Conservation (phyloP, 2,329 filamentous ascomycete genomes). For the Dactylella cylindrospora region DNA sequence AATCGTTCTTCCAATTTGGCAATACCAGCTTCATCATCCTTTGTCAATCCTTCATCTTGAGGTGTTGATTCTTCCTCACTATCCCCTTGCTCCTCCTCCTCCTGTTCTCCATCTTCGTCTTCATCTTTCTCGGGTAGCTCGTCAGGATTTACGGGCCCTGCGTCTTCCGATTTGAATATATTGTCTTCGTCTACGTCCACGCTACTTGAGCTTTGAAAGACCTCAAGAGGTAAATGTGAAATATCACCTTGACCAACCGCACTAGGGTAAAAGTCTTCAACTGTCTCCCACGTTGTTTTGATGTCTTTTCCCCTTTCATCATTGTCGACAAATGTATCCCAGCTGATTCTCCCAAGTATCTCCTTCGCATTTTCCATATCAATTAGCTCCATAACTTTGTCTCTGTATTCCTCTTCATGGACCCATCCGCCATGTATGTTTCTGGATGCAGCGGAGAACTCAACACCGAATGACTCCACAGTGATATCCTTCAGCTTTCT, state of each 20-base stretch:
- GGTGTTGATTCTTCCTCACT: slow-evolving; percentile 51
- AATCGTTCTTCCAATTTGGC: slow-evolving; percentile 22
- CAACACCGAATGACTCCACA: slow-evolving; percentile 71
- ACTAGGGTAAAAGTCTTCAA: slow-evolving; percentile 75
- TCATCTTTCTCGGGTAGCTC: slow-evolving; percentile 59
- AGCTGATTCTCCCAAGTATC: slow-evolving; percentile 57
- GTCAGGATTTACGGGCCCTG: slow-evolving; percentile 52
- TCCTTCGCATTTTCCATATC: slow-evolving; percentile 62
- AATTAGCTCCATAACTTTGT: slow-evolving; percentile 66
- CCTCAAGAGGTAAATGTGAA: slow-evolving; percentile 2
- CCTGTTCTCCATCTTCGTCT: slow-evolving; percentile 53
- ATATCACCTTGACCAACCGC: slow-evolving; percentile 1
- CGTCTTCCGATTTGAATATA: slow-evolving; percentile 14
- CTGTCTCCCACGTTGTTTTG: slow-evolving; percentile 77
- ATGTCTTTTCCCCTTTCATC: slow-evolving; percentile 61
- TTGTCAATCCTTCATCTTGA: slow-evolving; percentile 54
- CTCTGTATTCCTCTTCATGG: slow-evolving; percentile 79
- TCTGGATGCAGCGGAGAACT: slow-evolving; percentile 82
- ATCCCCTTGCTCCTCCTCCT: slow-evolving; percentile 30
- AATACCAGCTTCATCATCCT: slow-evolving; percentile 25
- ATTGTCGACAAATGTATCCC: slow-evolving; percentile 66
- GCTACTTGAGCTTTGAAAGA: slow-evolving; percentile 17
- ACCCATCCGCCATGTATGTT: slow-evolving; percentile 82
- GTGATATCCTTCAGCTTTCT: slow-evolving; percentile 69
- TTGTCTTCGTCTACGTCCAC: slow-evolving; percentile 65